Percentiles rank a stretch among this genome's conserved stretches.
Evolutionary conservation across 2,329 filamentous ascomycete species (phyloP).

Genomic region (Ceratocystis albifundus): DNA sequence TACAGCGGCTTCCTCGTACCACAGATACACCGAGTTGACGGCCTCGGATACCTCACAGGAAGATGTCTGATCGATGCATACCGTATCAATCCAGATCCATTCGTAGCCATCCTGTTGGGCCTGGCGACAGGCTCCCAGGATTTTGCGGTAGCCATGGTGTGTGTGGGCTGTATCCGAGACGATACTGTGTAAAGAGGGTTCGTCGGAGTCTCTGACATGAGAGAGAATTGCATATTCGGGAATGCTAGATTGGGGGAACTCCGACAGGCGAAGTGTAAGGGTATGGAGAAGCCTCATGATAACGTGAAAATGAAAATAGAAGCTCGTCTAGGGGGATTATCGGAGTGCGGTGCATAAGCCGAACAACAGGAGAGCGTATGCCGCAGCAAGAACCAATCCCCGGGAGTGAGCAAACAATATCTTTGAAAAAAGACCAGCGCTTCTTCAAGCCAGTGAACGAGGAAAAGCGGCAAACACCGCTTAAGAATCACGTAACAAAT

Average conservation of each 20-base stretch:
- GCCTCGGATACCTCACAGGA: conserved; percentile 27
- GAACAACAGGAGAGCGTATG: too few species aligned
- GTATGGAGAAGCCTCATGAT: conserved; percentile 21
- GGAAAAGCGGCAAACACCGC: background rate
- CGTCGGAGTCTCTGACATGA: conserved; percentile 29
- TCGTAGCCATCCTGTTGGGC: conserved; percentile 25
- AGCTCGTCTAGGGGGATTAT: background rate
- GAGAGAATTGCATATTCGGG: conserved; percentile 30
- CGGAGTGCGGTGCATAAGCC: too few species aligned
- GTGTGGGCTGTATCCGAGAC: conserved; percentile 17
- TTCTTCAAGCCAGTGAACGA: background rate
- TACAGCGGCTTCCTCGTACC: conserved; percentile 26
- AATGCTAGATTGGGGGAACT: conserved; percentile 17
- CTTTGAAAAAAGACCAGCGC: conserved; percentile 2
- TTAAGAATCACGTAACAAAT: background rate
- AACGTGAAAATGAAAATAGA: background rate
- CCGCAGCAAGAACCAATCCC: too few species aligned
- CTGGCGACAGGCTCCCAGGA: conserved; percentile 24
- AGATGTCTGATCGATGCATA: conserved; percentile 28
- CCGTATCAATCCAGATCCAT: conserved; percentile 28
- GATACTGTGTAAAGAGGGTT: conserved; percentile 27
- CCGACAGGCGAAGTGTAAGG: conserved; percentile 17
- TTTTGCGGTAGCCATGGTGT: conserved; percentile 24
- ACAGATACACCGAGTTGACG: conserved; percentile 28
- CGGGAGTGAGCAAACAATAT: background rate